phyloP scores from a whole-genome alignment of 345 rosid species.

The Aethionema arabicum region DNA sequence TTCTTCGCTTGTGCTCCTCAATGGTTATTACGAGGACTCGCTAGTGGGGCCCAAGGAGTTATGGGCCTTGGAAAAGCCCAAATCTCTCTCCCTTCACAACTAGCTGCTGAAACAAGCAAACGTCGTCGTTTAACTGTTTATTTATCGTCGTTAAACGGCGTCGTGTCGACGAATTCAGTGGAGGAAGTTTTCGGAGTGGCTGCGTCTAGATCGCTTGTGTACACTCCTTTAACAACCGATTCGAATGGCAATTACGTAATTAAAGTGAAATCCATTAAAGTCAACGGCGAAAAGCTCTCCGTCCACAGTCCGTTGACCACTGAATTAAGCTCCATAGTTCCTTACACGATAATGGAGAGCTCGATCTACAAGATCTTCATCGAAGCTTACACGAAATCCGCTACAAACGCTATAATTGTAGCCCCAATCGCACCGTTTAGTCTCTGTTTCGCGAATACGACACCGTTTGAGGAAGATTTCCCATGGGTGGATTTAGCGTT shows the following conservation, averaged over 20 bases:
- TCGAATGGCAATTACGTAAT: conserved; percentile 48
- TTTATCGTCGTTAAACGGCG: conserved; percentile 51
- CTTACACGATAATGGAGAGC: conserved; percentile 67
- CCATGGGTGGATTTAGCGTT: conserved; percentile 64
- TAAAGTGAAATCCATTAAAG: conserved; percentile 52
- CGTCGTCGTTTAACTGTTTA: conserved; percentile 49
- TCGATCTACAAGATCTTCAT: conserved; percentile 48
- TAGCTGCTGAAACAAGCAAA: conserved; percentile 39
- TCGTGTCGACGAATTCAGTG: conserved; percentile 38
- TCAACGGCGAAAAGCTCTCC: conserved; percentile 44
- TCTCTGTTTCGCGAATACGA: conserved; percentile 42
- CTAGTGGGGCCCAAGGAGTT: conserved; percentile 51
- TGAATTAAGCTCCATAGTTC: conserved; percentile 57
- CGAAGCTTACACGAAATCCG: conserved; percentile 48
- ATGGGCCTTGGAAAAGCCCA: conserved; percentile 65
- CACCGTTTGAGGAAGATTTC: conserved; percentile 24
- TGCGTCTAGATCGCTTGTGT: conserved; percentile 44
- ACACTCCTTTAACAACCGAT: conserved; percentile 50
- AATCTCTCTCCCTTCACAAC: conserved; percentile 56
- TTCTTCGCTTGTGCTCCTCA: conserved; percentile 48
- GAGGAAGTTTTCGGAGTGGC: conserved; percentile 41
- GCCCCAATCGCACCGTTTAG: conserved; percentile 59
- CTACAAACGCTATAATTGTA: conserved; percentile 41
- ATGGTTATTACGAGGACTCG: conserved; percentile 48
- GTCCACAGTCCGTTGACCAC: conserved; percentile 36